phyloP scores from a whole-genome alignment of 208 protist genomes.

The Trypanosoma melophagium region DNA sequence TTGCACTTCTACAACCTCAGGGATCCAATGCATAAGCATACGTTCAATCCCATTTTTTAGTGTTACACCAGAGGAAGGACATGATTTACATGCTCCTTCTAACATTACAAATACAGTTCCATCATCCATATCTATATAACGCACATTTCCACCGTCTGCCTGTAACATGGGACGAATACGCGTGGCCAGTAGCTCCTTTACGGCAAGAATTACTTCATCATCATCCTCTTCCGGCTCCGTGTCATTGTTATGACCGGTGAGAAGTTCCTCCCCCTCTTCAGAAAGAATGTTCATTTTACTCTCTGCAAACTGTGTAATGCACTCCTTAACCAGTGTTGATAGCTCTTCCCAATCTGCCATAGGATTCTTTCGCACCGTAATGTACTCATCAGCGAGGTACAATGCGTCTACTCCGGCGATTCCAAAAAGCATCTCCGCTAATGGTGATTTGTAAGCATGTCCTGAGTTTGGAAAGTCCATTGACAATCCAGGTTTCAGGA shows the following conservation, averaged over 20 bases:
- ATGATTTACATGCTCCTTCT: slow-evolving; percentile 88
- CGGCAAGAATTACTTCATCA: slow-evolving; percentile 89
- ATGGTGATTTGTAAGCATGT: slow-evolving; percentile 73
- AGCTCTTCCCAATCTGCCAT: slow-evolving; percentile 59
- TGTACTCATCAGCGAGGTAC: slow-evolving; percentile 83
- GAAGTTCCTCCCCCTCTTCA: slow-evolving; percentile 56
- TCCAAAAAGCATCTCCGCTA: slow-evolving; percentile 68
- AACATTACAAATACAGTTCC: slow-evolving; percentile 87
- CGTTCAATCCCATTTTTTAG: slow-evolving; percentile 92
- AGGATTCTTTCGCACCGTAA: slow-evolving; percentile 63
- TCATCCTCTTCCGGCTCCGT: slow-evolving; percentile 86
- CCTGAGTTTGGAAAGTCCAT: slow-evolving; percentile 68
- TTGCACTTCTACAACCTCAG: slow-evolving; percentile 89
- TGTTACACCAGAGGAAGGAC: slow-evolving; percentile 86
- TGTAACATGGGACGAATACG: slow-evolving; percentile 89
- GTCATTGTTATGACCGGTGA: slow-evolving; percentile 81
- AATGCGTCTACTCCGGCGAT: slow-evolving; percentile 67
- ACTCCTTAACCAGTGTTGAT: slow-evolving; percentile 55
- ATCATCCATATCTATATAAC: slow-evolving; percentile 91
- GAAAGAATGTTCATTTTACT: slow-evolving; percentile 70
- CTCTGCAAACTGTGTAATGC: slow-evolving; percentile 72
- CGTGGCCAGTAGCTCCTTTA: slow-evolving; percentile 91
- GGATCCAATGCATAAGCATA: slow-evolving; percentile 95
- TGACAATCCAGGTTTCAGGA: slow-evolving; percentile 70
- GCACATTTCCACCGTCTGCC: slow-evolving; percentile 90